Conservation (phyloP, 2,329 filamentous ascomycete species). For the Capronia americana region DNA sequence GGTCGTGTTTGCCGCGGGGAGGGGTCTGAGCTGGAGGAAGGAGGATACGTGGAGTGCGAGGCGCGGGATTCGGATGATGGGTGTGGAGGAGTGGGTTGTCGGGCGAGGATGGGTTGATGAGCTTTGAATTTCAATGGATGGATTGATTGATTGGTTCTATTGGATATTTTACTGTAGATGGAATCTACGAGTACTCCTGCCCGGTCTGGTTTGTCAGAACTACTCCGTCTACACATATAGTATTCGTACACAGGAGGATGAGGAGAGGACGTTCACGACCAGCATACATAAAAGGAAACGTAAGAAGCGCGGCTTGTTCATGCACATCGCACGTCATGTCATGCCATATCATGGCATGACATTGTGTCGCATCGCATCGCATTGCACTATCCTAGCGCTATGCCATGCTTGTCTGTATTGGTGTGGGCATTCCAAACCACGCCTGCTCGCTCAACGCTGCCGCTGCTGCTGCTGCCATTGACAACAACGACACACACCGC, state of each 20-base stretch:
- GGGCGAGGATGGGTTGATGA: too few species aligned
- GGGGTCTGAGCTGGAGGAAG: slow-evolving; percentile 65
- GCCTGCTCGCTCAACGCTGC: background rate
- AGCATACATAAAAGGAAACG: background rate
- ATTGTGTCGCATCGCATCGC: background rate
- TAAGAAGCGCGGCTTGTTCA: background rate
- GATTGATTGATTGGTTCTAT: too few species aligned
- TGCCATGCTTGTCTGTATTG: background rate
- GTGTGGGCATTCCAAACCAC: background rate
- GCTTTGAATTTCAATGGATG: too few species aligned
- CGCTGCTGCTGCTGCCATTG: too few species aligned
- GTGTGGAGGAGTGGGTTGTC: slow-evolving; percentile 31
- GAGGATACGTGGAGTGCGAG: slow-evolving; percentile 59
- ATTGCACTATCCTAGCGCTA: background rate
- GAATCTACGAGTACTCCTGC: too few species aligned
- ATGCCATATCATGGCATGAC: too few species aligned
- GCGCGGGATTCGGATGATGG: slow-evolving; percentile 27
- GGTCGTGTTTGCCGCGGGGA: slow-evolving; percentile 64
- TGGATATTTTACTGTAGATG: too few species aligned
- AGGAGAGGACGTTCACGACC: background rate
- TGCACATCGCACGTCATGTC: background rate
- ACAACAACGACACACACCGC: too few species aligned
- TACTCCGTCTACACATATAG: too few species aligned
- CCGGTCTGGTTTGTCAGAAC: too few species aligned
- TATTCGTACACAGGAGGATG: background rate